A percentile compares a stretch with the other conserved stretches of the same genome.
These are phyloP conservation scores for Lathyrus tuberosus DNA, from an alignment of 306 rosid species.

Conservation along the genomic window DNA sequence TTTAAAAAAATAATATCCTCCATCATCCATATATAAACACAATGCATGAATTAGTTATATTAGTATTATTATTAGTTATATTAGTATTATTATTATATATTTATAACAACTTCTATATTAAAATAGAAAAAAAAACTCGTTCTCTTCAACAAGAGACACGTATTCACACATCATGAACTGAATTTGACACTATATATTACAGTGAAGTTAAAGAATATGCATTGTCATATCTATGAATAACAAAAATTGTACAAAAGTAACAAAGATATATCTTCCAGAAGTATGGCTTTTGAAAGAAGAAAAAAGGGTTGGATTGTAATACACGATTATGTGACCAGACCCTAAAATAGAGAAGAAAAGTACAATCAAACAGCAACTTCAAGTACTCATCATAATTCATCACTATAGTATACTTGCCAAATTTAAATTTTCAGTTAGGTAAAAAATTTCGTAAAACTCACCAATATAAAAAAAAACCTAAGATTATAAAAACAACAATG, in stretches of 20 bases:
- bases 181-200: constrained; percentile 1
- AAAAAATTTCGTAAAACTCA: too few species aligned
- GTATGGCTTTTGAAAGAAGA: constrained; percentile 10
- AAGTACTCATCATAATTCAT: neutral
- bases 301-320: constrained; percentile 14
- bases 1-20: too few species aligned
- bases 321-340: constrained; percentile 25
- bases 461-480: too few species aligned
- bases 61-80: too few species aligned
- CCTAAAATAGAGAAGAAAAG: constrained; percentile 17
- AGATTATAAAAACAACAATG: neutral
- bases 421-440: too few species aligned
- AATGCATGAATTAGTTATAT: too few species aligned
- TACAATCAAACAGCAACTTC: constrained; percentile 13
- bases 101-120: too few species aligned
- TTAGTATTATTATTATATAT: too few species aligned
- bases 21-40: too few species aligned
- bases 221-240: constrained; percentile 21
- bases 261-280: neutral
- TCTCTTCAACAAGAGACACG: neutral
- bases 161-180: neutral
- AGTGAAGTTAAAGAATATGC: constrained; percentile 5
- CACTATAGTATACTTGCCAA: too few species aligned
- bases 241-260: constrained; percentile 2
- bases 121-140: neutral